Percentiles rank a stretch among this genome's conserved stretches.
phyloP scores from a whole-genome alignment of 139 green algal species.

The Marvania coccoides region DNA sequence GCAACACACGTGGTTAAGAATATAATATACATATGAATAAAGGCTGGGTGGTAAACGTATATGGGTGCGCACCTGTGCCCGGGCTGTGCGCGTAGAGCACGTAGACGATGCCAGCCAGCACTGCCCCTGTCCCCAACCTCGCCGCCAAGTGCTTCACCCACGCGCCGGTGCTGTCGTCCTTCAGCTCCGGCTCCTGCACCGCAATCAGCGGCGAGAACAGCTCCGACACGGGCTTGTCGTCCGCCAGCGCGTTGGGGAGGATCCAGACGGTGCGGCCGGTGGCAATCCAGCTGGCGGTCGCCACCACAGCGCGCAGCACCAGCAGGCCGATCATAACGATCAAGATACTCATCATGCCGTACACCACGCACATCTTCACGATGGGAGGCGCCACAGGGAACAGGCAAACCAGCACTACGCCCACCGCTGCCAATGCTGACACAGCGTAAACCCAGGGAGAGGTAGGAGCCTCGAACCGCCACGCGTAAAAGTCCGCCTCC shows the following conservation, averaged over 20 bases:
- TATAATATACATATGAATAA: too few relatives aligned
- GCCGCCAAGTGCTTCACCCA: constrained; percentile 11
- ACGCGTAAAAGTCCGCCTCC: constrained; percentile 63
- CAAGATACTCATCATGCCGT: constrained; percentile 48
- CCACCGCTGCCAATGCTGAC: constrained; percentile 25
- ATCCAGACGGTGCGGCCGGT: constrained; percentile 68
- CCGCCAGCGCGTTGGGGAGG: constrained; percentile 72
- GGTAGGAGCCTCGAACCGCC: constrained; percentile 59
- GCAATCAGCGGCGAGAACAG: constrained; percentile 39
- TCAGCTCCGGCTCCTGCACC: constrained; percentile 16
- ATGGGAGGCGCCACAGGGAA: constrained; percentile 51
- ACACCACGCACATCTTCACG: constrained; percentile 55
- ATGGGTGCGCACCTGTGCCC: constrained; percentile 4
- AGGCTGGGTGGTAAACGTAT: too few relatives aligned
- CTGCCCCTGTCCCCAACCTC: background rate
- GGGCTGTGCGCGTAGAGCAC: constrained; percentile 34
- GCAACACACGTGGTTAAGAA: too few relatives aligned
- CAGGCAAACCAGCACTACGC: constrained; percentile 42
- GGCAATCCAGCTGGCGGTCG: constrained; percentile 45
- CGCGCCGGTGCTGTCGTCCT: background rate
- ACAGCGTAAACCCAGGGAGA: constrained; percentile 48
- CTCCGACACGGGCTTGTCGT: constrained; percentile 47
- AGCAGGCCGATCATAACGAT: constrained; percentile 34
- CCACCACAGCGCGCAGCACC: constrained; percentile 41
- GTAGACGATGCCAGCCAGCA: constrained; percentile 10